Evolutionary conservation across 257 asterid genomes (phyloP), one percentile per base, ranked within the genome.

Genomic region (Nicotiana noctiflora): DNA sequence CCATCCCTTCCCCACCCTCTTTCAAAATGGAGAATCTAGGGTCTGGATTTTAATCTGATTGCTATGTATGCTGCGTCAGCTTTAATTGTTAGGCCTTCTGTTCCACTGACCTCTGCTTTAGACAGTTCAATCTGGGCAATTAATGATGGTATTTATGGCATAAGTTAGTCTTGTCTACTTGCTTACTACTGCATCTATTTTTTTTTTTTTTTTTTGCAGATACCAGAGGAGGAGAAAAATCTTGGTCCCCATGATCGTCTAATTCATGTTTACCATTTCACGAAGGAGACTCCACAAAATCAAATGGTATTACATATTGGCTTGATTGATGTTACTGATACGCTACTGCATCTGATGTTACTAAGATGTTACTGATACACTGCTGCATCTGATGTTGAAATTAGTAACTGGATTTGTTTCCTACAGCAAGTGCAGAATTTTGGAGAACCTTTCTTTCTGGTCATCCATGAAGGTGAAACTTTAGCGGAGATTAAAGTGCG

Each of bases 401-500:
- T 32, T 62, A 29, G 74, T 74, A 51, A 72, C 60, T 53, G 40
- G 19, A 52, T 75, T 70, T 8, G 49, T 56, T 56, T 23, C 52
- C 37, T 70, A 87, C 94, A 94, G 99, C 97, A 91, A 89, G 91
- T 92, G 85, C 97, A 90, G 89, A 92, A 94, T 84, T 96, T 96
- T 23, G 99, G 98, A 84, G 98, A 96, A 49, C 99, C 99, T 32
- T 94, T 96, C 89, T 92, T 94, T 81, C 85, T 96, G 88, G 94
- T 91, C 82, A 89, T 96, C 76, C 97, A 88, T 76, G 98, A 96
- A 85, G 98, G 95, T 63, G 99, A 96, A 85, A 91, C 94, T 75
- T 84, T 96, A 86, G 93, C 90, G 23, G 92, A 91, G 75, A 93
- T 96, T 77, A 96, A 94, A 86, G 81, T 81, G 63, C 97, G 98